Conservation (phyloP, 495 filamentous ascomycete species). For the Venustampulla echinocandica region DNA sequence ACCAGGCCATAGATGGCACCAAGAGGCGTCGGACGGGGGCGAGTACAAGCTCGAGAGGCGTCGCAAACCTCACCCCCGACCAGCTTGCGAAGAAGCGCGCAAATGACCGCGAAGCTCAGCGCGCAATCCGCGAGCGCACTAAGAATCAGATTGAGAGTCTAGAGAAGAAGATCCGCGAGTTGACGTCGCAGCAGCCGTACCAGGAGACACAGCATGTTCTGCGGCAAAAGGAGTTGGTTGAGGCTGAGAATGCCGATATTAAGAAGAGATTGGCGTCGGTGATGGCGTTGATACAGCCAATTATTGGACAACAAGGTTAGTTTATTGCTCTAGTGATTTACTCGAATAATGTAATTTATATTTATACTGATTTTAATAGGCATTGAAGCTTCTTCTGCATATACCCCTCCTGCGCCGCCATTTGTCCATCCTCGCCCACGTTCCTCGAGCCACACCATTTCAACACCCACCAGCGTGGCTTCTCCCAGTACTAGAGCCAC, state of each 20-base stretch:
- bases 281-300: slow-evolving; percentile 56
- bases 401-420: slow-evolving; percentile 7
- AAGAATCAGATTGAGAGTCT: slow-evolving; percentile 75
- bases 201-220: slow-evolving; percentile 65
- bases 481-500: too few relatives aligned
- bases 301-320: slow-evolving; percentile 33
- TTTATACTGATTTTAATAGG: too few relatives aligned
- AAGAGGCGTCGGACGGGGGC: slow-evolving; percentile 22
- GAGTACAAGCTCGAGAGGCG: slow-evolving; percentile 35
- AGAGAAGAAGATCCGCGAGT: slow-evolving; percentile 63
- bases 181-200: slow-evolving; percentile 66
- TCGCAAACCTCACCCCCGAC: slow-evolving; percentile 63
- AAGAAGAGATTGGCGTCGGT: slow-evolving; percentile 51
- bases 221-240: slow-evolving; percentile 57
- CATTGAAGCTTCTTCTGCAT: slow-evolving; percentile 13
- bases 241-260: slow-evolving; percentile 64
- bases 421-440: slow-evolving; percentile 17
- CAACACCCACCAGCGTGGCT: slow-evolving; percentile 29
- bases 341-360: too few relatives aligned
- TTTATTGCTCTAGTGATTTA: slow-evolving; percentile 3
- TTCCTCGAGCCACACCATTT: slow-evolving; percentile 20
- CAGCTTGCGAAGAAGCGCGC: slow-evolving; percentile 74
- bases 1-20: background rate
- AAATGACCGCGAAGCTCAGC: slow-evolving; percentile 84
- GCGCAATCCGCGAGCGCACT: slow-evolving; percentile 78